Evolutionary conservation across 2,329 filamentous ascomycete species (phyloP).

Genomic region (Sporothrix pseudoabietina): DNA sequence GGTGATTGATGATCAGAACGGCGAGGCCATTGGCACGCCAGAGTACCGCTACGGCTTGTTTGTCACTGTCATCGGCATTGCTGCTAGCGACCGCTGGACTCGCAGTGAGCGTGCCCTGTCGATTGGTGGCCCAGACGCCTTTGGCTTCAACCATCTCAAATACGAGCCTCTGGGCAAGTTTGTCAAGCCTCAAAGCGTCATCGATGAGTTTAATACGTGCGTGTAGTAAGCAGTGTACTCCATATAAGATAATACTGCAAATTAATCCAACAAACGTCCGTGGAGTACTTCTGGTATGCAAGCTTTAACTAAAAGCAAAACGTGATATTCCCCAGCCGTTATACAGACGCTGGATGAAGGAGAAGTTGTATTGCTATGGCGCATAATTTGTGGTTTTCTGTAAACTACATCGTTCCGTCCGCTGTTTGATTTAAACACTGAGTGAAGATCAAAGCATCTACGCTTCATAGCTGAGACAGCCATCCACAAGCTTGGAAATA

Average conservation of each 20-base stretch:
- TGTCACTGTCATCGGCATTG: slow-evolving; percentile 53
- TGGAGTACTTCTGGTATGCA: no score
- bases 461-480: no score
- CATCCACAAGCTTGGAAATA: no score
- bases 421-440: no score
- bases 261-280: no score
- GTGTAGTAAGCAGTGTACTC: neutral
- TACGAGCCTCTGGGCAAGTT: slow-evolving; percentile 54
- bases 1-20: slow-evolving; percentile 58
- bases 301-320: no score
- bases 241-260: neutral
- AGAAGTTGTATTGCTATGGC: no score
- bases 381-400: no score
- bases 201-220: slow-evolving; percentile 50
- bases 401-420: no score
- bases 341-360: no score
- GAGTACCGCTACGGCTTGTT: slow-evolving; percentile 59
- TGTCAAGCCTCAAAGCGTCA: slow-evolving; percentile 54
- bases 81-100: slow-evolving; percentile 51
- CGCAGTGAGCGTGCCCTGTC: slow-evolving; percentile 50
- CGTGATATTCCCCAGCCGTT: no score
- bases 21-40: slow-evolving; percentile 58
- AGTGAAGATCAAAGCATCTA: neutral
- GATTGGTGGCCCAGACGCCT: slow-evolving; percentile 53
- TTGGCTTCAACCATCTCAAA: slow-evolving; percentile 52